Evolutionary conservation across 352 stramenopile genomes (phyloP).

Genomic region (Phytopythium vexans): DNA sequence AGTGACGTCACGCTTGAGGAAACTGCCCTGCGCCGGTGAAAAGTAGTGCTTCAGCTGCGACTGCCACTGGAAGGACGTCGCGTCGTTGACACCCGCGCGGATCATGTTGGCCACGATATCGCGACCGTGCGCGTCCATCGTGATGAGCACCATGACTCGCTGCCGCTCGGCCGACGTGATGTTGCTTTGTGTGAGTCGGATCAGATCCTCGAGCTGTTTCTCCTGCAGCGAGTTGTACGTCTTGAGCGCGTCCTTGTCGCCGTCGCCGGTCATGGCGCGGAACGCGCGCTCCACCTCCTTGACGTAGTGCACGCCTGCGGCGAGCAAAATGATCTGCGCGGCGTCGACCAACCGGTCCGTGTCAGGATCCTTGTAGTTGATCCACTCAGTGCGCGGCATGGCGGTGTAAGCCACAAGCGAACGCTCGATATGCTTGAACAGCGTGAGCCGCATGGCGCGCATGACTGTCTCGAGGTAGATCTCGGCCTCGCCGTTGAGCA

Average conservation of each 20-base stretch:
- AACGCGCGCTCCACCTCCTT: conserved; percentile 90
- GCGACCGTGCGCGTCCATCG: conserved; percentile 93
- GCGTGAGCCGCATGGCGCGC: conserved; percentile 90
- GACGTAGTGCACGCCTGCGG: conserved; percentile 92
- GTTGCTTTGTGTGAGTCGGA: conserved; percentile 89
- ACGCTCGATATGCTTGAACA: conserved; percentile 94
- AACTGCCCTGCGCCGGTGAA: conserved; percentile 81
- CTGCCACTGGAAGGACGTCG: conserved; percentile 92
- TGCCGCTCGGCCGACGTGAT: conserved; percentile 91
- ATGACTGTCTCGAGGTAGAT: conserved; percentile 97
- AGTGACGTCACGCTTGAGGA: conserved; percentile 89
- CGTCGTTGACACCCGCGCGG: conserved; percentile 79
- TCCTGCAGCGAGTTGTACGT: conserved; percentile 93
- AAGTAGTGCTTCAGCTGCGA: conserved; percentile 96
- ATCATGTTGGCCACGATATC: conserved; percentile 97
- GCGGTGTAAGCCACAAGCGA: conserved; percentile 90
- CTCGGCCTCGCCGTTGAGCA: conserved; percentile 95
- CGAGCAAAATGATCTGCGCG: conserved; percentile 94
- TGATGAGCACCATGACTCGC: conserved; percentile 95
- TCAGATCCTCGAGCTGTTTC: conserved; percentile 93
- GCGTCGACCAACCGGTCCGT: conserved; percentile 88
- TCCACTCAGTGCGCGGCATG: conserved; percentile 93
- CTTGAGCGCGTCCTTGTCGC: conserved; percentile 80
- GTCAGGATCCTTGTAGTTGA: conserved; percentile 90
- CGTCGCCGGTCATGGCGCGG: conserved; percentile 55